Evolutionary conservation across 2,329 filamentous ascomycete genomes (phyloP).

Genomic region (Phoma sp.): DNA sequence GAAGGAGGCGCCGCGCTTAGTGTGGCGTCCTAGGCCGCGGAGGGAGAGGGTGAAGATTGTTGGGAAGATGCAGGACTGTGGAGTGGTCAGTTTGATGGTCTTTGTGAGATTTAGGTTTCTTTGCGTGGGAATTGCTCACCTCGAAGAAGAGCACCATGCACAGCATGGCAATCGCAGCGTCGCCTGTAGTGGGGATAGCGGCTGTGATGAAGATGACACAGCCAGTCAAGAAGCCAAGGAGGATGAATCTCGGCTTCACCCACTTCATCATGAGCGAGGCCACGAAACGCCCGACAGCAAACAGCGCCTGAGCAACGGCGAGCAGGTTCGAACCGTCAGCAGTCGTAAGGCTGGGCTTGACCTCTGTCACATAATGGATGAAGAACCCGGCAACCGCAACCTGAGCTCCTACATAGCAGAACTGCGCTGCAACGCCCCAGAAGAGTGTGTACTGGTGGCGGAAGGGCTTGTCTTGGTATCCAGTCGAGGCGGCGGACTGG

Average conservation of each 20-base stretch:
- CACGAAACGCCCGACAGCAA: conserved; percentile 63
- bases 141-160: conserved; percentile 64
- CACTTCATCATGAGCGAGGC: conserved; percentile 59
- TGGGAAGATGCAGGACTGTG: conserved; percentile 38
- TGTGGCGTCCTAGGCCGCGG: conserved; percentile 34
- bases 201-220: conserved; percentile 59
- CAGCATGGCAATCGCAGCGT: conserved; percentile 54
- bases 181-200: conserved; percentile 51
- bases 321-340: conserved; percentile 44
- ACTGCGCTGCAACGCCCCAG: conserved; percentile 60
- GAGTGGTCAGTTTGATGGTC: background rate
- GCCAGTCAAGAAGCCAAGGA: conserved; percentile 60
- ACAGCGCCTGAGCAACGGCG: conserved; percentile 62
- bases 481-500: conserved; percentile 30
- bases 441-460: conserved; percentile 56
- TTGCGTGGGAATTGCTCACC: conserved; percentile 46
- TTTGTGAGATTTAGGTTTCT: background rate
- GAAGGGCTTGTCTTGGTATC: conserved; percentile 57
- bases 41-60: conserved; percentile 39
- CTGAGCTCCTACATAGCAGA: conserved; percentile 66
- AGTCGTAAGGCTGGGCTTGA: conserved; percentile 45
- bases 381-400: conserved; percentile 60
- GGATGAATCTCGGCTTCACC: conserved; percentile 62
- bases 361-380: conserved; percentile 48
- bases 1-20: conserved; percentile 37